Percentiles rank a stretch among this genome's conserved stretches.
These are phyloP conservation scores for Coniferiporia weirii DNA, from an alignment of 1,284 basidiomycete species.

Conservation along the genomic window DNA sequence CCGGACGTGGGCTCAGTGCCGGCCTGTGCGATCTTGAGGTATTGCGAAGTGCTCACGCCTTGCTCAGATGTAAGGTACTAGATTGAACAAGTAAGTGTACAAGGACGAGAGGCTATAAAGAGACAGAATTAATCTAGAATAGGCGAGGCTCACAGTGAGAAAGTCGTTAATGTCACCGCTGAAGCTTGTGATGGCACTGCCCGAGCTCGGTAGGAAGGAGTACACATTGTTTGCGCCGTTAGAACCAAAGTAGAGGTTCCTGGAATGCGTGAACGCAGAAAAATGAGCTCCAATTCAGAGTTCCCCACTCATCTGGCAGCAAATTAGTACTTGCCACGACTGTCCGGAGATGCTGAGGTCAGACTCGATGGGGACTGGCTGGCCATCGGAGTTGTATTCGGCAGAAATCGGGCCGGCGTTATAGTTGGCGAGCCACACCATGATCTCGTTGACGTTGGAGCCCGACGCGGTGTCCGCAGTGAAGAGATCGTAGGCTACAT, in stretches of 20 bases:
- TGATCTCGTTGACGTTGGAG: slow-evolving; percentile 52
- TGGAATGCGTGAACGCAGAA: slow-evolving; percentile 20
- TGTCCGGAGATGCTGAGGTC: slow-evolving; percentile 43
- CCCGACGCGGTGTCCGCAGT: slow-evolving; percentile 48
- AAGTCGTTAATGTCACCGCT: slow-evolving; percentile 51
- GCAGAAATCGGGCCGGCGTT: slow-evolving; percentile 54
- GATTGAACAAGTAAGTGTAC: neutral
- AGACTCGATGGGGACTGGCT: slow-evolving; percentile 42
- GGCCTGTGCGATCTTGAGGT: slow-evolving; percentile 48
- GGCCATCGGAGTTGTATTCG: slow-evolving; percentile 40
- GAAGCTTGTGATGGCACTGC: slow-evolving; percentile 41
- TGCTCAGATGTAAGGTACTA: slow-evolving; percentile 49
- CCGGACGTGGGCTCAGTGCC: slow-evolving; percentile 55
- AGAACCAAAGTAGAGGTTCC: slow-evolving; percentile 53
- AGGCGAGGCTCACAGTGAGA: slow-evolving; percentile 38
- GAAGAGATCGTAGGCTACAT: slow-evolving; percentile 62
- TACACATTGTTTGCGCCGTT: slow-evolving; percentile 61
- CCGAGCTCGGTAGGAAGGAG: slow-evolving; percentile 52
- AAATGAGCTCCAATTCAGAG: neutral
- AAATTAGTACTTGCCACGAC: slow-evolving; percentile 40
- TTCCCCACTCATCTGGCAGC: too few relatives aligned
- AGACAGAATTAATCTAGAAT: neutral
- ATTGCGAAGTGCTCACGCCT: slow-evolving; percentile 42
- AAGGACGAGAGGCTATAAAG: neutral
- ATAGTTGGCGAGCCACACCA: slow-evolving; percentile 62